Percentiles rank a stretch among this genome's conserved stretches.
Conservation (phyloP, 306 rosid genomes). For the Cucurbita argyrosperma region DNA sequence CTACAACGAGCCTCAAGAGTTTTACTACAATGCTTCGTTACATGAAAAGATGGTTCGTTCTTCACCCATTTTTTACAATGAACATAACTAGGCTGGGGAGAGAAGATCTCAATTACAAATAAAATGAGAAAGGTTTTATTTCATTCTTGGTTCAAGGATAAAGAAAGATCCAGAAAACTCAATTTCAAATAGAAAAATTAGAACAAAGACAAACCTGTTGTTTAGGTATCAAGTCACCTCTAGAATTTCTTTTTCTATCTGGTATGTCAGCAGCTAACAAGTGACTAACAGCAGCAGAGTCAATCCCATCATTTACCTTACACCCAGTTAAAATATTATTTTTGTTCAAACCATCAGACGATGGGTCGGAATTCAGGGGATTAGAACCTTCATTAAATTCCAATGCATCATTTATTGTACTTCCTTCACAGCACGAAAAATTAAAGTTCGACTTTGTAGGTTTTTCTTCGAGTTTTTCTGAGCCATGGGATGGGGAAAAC, state of each 20-base stretch:
- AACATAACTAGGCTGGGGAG: background rate
- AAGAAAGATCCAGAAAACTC: background rate
- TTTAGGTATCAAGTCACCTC: conserved; percentile 16
- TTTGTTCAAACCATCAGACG: conserved; percentile 18
- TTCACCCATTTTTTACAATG: background rate
- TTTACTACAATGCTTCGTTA: background rate
- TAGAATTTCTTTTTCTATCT: conserved; percentile 17
- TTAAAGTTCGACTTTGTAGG: conserved; percentile 37
- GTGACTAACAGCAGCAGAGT: conserved; percentile 16
- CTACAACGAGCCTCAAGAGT: background rate
- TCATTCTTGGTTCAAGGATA: background rate
- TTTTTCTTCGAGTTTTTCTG: conserved; percentile 39
- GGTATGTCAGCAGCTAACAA: conserved; percentile 20
- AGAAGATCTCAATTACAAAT: background rate
- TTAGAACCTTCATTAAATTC: conserved; percentile 22
- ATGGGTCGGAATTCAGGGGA: conserved; percentile 17
- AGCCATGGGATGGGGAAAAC: conserved; percentile 46
- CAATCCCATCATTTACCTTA: conserved; percentile 14
- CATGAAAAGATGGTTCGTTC: background rate
- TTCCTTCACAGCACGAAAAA: conserved; percentile 33
- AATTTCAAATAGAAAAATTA: background rate
- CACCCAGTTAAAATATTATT: conserved; percentile 12
- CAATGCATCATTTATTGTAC: conserved; percentile 26
- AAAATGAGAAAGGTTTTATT: background rate
- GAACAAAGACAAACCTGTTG: conserved; percentile 32